phyloP scores from a whole-genome alignment of 208 protist species.

The Strigomonas culicis region DNA sequence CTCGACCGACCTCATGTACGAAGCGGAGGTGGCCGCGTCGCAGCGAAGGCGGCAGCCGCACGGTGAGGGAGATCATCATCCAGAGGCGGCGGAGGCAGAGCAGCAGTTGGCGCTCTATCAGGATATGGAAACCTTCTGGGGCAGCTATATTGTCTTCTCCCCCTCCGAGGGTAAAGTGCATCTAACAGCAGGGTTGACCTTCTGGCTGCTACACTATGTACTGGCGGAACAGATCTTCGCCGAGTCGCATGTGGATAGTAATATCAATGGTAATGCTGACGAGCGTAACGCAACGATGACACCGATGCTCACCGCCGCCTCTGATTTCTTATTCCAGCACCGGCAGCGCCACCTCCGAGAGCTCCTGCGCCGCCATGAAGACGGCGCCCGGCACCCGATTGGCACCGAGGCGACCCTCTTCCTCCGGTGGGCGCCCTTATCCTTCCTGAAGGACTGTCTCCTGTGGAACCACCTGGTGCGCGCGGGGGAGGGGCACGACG shows the following conservation, averaged over 20 bases:
- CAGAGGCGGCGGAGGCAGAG: too few relatives aligned
- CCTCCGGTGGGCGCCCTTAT: conserved; percentile 1
- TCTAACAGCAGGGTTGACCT: too few relatives aligned
- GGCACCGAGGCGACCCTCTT: not conserved
- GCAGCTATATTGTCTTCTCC: not conserved
- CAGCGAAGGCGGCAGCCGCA: too few relatives aligned
- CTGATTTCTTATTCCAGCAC: conserved; percentile 1
- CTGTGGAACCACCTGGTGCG: not conserved
- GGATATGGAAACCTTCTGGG: not conserved
- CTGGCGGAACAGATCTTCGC: too few relatives aligned
- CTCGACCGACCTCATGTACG: too few relatives aligned
- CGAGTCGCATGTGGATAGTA: not conserved
- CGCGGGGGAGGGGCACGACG: too few relatives aligned
- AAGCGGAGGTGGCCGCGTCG: too few relatives aligned
- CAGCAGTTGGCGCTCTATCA: too few relatives aligned
- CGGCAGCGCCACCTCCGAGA: not conserved
- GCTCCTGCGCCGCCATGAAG: not conserved
- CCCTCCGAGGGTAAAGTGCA: too few relatives aligned
- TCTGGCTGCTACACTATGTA: too few relatives aligned
- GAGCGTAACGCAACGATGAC: not conserved
- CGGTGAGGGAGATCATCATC: too few relatives aligned
- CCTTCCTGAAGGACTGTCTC: conserved; percentile 6
- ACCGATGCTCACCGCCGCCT: not conserved
- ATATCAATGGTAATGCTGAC: not conserved
- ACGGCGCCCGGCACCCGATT: not conserved